Evolutionary conservation across 1,139 yeast species (phyloP), one percentile per base, ranked within the genome.

Genomic region (Geotrichum candidum): DNA sequence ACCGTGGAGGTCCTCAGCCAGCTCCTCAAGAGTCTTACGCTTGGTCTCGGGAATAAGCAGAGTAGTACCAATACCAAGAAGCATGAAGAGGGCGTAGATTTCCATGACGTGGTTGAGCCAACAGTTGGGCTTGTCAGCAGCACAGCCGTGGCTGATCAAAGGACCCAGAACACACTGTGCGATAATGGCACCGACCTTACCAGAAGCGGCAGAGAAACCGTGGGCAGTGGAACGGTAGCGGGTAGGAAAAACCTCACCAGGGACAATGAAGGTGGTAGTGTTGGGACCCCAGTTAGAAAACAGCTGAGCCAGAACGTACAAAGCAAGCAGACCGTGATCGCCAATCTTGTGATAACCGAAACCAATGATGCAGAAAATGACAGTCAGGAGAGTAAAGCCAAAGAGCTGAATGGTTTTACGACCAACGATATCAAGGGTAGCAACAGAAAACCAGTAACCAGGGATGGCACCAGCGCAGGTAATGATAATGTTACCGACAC

Each of bases 171-270:
- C 73, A 60, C 66, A 66, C 59, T 67, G 68, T 50, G 98, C 98
- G 78, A 94, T 84, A 69, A 94, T 90, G 64, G 98, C 98, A 80
- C 99, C 99, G 68, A 89, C 81, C 79, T 94, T 94, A 83, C 99
- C 99, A 59, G 85, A 75, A 60, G 96, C 98, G 67, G 98, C 99
- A 68, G 96, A 90, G 66, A 94, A 79, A 82, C 99, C 99, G 75
- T 94, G 99, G 61, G 98, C 97, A 68, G 97, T 86, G 54, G 98
- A 94, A 84, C 99, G 90, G 80, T 91, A 90, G 78, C 96, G 84
- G 58, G 99, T 94, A 74, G 99, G 99, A 90, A 82, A 94, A 72
- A 86, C 83, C 81, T 94, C 99, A 76, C 98, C 99, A 57, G 99
- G 98, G 70, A 90, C 85, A 72, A 94, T 84, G 78, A 94, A 94